Evolutionary conservation across 1,284 basidiomycete species (phyloP).

Genomic region (Trametes sp.): DNA sequence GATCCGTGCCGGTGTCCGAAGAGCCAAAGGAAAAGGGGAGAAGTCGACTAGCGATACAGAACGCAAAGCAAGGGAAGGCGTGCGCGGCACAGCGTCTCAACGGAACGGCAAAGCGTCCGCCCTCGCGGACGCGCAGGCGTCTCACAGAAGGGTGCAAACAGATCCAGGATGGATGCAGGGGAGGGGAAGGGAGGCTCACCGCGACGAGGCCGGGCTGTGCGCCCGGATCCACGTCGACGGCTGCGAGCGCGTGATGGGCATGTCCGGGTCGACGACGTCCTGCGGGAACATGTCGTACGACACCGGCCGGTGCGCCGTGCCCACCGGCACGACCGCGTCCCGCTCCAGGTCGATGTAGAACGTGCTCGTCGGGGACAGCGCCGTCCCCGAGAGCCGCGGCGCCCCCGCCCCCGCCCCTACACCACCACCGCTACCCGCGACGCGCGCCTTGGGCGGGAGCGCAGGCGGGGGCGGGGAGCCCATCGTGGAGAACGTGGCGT

Average conservation of each 20-base stretch:
- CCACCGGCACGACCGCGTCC: constrained; percentile 25
- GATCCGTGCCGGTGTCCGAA: background rate
- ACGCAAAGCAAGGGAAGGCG: constrained; percentile 4
- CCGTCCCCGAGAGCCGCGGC: constrained; percentile 5
- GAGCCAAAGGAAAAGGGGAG: background rate
- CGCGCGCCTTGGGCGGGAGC: constrained; percentile 28
- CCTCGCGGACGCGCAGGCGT: constrained; percentile 1
- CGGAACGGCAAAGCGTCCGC: constrained; percentile 26
- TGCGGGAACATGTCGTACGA: constrained; percentile 49
- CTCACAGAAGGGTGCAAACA: background rate
- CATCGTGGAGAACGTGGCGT: no score
- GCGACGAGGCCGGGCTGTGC: constrained; percentile 36
- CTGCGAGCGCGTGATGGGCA: constrained; percentile 60
- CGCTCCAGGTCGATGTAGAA: constrained; percentile 33
- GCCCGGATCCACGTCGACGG: constrained; percentile 66
- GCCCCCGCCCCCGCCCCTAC: no score
- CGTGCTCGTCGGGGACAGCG: constrained; percentile 30
- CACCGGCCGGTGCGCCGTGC: constrained; percentile 24
- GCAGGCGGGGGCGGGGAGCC: constrained; percentile 23
- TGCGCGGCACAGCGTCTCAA: constrained; percentile 26
- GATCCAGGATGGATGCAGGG: background rate
- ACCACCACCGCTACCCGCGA: background rate
- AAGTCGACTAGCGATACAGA: constrained; percentile 30
- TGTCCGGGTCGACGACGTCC: constrained; percentile 55
- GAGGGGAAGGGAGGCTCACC: background rate